A percentile compares a stretch with the other conserved stretches of the same genome.
These are phyloP conservation scores for Cytospora piceae DNA, from an alignment of 2,329 filamentous ascomycete species.

Conservation along the genomic window DNA sequence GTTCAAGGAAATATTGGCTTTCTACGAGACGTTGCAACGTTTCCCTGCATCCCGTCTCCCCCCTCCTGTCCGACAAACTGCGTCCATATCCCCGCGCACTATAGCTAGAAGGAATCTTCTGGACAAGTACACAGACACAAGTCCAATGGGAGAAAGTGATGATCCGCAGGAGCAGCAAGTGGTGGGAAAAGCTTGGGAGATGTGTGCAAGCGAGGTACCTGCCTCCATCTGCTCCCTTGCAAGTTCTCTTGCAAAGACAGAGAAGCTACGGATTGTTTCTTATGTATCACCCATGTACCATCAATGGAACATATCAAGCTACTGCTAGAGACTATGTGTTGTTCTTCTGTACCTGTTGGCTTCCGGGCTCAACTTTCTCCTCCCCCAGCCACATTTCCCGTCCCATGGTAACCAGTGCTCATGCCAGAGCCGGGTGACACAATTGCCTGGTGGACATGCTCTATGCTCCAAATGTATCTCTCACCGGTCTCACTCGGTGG, in stretches of 20 bases:
- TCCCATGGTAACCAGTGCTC: background rate
- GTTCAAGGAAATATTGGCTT: background rate
- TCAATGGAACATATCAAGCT: conserved; percentile 14
- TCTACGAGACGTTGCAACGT: background rate
- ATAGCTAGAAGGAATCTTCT: background rate
- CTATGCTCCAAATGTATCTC: background rate
- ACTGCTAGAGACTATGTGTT: background rate
- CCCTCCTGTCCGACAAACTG: background rate
- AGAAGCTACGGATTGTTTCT: conserved; percentile 1
- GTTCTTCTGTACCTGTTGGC: background rate
- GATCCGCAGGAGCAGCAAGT: background rate
- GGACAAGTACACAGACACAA: background rate
- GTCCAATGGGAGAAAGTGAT: background rate
- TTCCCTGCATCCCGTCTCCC: background rate
- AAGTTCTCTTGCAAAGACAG: conserved; percentile 1
- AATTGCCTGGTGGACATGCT: background rate
- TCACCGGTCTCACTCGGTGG: no score
- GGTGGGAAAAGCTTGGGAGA: background rate
- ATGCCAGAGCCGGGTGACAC: background rate
- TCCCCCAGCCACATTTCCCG: background rate
- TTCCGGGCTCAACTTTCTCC: background rate
- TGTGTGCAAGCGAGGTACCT: background rate
- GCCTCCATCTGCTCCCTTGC: conserved; percentile 3
- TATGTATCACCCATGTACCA: conserved; percentile 23
- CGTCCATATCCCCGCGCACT: background rate